A percentile compares a stretch with the other conserved stretches of the same genome.
Conservation (phyloP, 179 eudicot species). For the Silene coronaria region DNA sequence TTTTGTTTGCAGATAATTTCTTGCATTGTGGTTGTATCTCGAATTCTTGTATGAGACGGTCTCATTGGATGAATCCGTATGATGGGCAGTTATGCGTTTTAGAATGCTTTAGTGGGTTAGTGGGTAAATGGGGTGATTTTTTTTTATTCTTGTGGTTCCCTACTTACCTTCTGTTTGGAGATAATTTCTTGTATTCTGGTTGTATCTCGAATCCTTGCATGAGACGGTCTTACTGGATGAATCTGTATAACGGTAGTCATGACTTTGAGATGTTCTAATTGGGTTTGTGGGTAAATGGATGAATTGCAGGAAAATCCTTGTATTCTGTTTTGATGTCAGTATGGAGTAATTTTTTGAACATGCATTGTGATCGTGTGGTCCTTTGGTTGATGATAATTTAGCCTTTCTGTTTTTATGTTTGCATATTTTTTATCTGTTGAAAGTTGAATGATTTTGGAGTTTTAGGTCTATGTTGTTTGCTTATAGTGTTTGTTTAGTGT, state of each 20-base stretch:
- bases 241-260: background rate
- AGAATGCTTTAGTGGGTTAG: too few species aligned
- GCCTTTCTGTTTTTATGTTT: background rate
- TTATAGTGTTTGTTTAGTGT: background rate
- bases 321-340: background rate
- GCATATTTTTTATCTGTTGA: background rate
- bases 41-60: background rate
- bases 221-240: background rate
- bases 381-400: background rate
- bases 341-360: background rate
- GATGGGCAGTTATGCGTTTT: background rate
- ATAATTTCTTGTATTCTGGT: background rate
- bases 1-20: background rate
- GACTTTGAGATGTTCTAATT: too few species aligned
- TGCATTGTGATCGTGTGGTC: background rate
- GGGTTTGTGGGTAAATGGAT: too few species aligned
- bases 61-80: background rate
- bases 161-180: background rate
- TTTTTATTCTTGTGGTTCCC: too few species aligned
- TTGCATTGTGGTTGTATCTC: background rate
- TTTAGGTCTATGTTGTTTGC: background rate
- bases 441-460: background rate
- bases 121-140: too few species aligned
- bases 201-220: background rate
- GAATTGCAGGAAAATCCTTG: too few species aligned